Percentiles rank a stretch among this genome's conserved stretches.
Evolutionary conservation across 2,329 filamentous ascomycete species (phyloP).

Genomic region (Exophiala calicioides): DNA sequence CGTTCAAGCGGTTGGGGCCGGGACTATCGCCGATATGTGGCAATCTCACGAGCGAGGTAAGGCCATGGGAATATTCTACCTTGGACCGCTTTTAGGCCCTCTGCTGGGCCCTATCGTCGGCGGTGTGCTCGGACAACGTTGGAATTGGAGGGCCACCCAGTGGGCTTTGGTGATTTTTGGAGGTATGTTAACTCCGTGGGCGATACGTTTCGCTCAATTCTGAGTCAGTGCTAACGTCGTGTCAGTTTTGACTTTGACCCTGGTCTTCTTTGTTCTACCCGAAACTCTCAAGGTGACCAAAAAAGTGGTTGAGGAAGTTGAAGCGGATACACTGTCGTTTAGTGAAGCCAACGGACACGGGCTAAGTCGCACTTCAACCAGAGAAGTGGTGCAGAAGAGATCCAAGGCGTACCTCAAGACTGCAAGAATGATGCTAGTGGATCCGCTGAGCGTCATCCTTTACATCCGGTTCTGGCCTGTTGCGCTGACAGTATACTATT

Average conservation of each 20-base stretch:
- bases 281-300: constrained; percentile 42
- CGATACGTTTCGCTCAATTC: background rate
- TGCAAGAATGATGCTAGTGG: constrained; percentile 65
- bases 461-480: constrained; percentile 76
- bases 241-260: constrained; percentile 39
- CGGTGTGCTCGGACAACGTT: constrained; percentile 66
- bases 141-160: constrained; percentile 74
- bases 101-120: constrained; percentile 75
- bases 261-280: constrained; percentile 47
- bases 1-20: constrained; percentile 79
- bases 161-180: constrained; percentile 77
- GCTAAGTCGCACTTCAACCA: constrained; percentile 59
- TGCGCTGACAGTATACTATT: constrained; percentile 70
- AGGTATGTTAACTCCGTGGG: constrained; percentile 22
- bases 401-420: constrained; percentile 56
- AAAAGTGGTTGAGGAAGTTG: constrained; percentile 34
- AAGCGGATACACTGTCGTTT: constrained; percentile 28
- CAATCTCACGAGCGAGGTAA: constrained; percentile 68
- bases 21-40: constrained; percentile 82
- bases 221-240: constrained; percentile 8
- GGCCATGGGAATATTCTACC: constrained; percentile 83
- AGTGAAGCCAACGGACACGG: constrained; percentile 30
- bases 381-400: constrained; percentile 49
- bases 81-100: constrained; percentile 75
- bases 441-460: constrained; percentile 69